These are phyloP conservation scores for Encephalitozoon cuniculi DNA, from an alignment of 371 early-diverging fungal genomes.

Conservation along the genomic window DNA sequence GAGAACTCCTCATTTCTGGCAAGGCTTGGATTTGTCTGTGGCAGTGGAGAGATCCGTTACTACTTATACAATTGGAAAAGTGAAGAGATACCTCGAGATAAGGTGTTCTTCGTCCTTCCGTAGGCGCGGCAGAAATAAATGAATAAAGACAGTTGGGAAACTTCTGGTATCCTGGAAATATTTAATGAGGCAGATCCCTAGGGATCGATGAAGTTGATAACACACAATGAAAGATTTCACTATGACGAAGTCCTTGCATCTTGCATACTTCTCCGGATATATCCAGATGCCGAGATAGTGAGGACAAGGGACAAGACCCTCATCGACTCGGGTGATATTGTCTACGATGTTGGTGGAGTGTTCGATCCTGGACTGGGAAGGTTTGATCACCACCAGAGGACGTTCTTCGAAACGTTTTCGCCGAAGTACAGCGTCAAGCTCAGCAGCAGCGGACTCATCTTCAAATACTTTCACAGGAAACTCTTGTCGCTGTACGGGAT, in stretches of 20 bases:
- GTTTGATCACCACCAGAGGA: slow-evolving; percentile 93
- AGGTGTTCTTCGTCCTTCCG: slow-evolving; percentile 27
- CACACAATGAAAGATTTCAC: slow-evolving; percentile 60
- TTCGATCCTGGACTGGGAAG: slow-evolving; percentile 70
- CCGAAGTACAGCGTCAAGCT: slow-evolving; percentile 70
- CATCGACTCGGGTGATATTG: slow-evolving; percentile 71
- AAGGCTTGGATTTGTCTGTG: slow-evolving; percentile 34
- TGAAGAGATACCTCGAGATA: neutral
- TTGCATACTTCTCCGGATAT: slow-evolving; percentile 67
- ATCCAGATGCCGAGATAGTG: slow-evolving; percentile 62
- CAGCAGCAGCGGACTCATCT: slow-evolving; percentile 77
- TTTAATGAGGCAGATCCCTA: neutral
- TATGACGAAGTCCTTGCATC: slow-evolving; percentile 84
- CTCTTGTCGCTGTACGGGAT: slow-evolving; percentile 9
- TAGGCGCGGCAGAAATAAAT: neutral
- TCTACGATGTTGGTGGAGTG: slow-evolving; percentile 90
- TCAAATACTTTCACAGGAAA: slow-evolving; percentile 64
- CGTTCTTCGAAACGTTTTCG: slow-evolving; percentile 76
- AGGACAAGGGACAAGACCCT: slow-evolving; percentile 75
- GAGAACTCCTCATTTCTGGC: slow-evolving; percentile 24
- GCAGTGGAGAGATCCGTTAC: slow-evolving; percentile 54
- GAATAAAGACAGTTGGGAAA: neutral
- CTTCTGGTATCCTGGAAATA: neutral
- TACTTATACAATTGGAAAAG: slow-evolving; percentile 58
- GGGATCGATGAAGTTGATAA: slow-evolving; percentile 40